Base-by-base conservation (phyloP, 1,139 yeast genomes). In the Meyerozyma athensensis region DNA sequence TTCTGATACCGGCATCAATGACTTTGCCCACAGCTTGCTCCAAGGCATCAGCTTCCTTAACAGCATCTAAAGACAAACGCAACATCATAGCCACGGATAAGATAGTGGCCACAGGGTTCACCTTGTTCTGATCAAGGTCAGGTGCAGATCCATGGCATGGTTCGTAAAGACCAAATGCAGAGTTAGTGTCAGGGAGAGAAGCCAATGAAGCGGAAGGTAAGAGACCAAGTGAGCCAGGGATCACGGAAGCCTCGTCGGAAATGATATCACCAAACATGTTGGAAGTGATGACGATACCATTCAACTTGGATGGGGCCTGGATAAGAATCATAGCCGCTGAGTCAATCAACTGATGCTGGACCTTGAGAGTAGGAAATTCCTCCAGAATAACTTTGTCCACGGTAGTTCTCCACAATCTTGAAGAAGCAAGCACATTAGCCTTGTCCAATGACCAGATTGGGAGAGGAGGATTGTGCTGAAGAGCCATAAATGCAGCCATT, bases 91-190 rank as follows among this genome's bases (percentile, higher is more conserved):
- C 97, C 8, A 85, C 95, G 13, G 97, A 89, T 54, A 92, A 74
- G 52, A 92, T 90, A 21, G 97, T 86, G 36, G 97, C 98, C 40
- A 90, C 66, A 38, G 98, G 98, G 64, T 92, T 92, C 40, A 89
- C 98, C 68, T 86, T 84, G 59, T 87, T 86, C 43, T 68, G 71
- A 38, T 82, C 82, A 57, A 92, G 77, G 62, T 92, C 98, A 33
- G 98, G 98, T 19, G 98, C 98, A 32, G 96, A 84, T 35, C 98
- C 98, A 61, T 92, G 98, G 59, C 97, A 90, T 48, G 98, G 98
- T 67, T 92, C 98, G 61, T 92, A 92, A 46, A 92, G 74, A 44
- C 98, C 98, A 58, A 92, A 89, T 0, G 97, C 97, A 36, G 76
- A 70, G 72, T 90, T 90, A 34, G 90, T 80, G 61, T 90, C 97